Evolutionary conservation across 2,329 filamentous ascomycete genomes (phyloP).

Genomic region (Trichoderma sp.): DNA sequence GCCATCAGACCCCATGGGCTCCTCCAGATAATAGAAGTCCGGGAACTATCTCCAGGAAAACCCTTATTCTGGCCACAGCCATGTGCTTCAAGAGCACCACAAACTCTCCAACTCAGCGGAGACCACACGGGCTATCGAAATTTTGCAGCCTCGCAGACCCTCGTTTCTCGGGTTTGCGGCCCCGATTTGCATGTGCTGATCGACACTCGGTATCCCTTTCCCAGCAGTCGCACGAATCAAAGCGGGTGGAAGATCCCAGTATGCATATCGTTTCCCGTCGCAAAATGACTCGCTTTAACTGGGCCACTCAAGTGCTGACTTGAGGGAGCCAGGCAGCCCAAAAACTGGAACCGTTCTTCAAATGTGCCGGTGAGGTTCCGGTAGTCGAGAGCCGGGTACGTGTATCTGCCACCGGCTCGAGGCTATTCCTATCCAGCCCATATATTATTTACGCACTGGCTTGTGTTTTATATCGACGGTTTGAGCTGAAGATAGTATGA

Average conservation of each 20-base stretch:
- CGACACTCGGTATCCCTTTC: not conserved
- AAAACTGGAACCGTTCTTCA: not conserved
- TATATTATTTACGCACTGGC: not conserved
- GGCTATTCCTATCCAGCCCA: not conserved
- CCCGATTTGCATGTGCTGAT: slow-evolving; percentile 11
- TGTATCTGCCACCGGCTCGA: not conserved
- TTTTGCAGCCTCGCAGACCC: not conserved
- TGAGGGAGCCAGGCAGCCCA: not conserved
- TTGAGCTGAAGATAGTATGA: not conserved
- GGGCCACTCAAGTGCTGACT: slow-evolving; percentile 4
- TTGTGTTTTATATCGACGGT: not conserved
- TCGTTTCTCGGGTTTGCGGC: not conserved
- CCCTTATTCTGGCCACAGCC: not conserved
- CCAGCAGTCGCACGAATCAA: slow-evolving; percentile 6
- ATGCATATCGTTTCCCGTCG: slow-evolving; percentile 10
- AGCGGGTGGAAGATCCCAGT: not conserved
- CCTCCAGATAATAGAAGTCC: not conserved
- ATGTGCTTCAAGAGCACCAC: not conserved
- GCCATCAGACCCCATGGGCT: not conserved
- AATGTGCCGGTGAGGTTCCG: not conserved
- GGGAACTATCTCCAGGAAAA: not conserved
- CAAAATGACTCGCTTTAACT: slow-evolving; percentile 9
- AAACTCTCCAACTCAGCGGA: not conserved
- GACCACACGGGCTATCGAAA: not conserved
- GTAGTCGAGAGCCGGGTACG: not conserved